Evolutionary conservation across 1,284 basidiomycete species (phyloP).

Genomic region (Rhodofomes roseus): DNA sequence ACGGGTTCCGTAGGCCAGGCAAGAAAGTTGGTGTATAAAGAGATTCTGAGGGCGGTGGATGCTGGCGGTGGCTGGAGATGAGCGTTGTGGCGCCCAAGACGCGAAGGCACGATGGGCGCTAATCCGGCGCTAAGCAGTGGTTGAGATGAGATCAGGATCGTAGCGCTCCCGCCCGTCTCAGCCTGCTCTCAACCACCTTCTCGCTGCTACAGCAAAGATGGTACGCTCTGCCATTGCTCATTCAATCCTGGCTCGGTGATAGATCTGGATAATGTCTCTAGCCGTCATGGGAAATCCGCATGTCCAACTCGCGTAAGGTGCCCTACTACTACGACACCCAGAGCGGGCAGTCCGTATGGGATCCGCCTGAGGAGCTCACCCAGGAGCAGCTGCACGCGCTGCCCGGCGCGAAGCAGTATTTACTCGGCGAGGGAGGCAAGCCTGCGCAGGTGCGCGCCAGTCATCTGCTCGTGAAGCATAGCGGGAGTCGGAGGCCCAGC

Average conservation of each 20-base stretch:
- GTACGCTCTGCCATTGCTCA: background rate
- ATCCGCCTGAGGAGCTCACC: conserved; percentile 66
- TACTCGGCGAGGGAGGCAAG: conserved; percentile 30
- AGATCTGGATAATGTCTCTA: background rate
- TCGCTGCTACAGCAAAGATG: background rate
- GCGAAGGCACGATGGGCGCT: background rate
- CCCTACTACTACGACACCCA: conserved; percentile 89
- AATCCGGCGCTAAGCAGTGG: too few relatives aligned
- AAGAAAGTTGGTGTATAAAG: background rate
- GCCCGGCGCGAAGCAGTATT: conserved; percentile 62
- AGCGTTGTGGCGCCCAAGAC: background rate
- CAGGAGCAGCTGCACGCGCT: conserved; percentile 59
- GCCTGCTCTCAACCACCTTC: background rate
- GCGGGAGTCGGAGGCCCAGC: conserved; percentile 80
- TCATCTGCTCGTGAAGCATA: conserved; percentile 94
- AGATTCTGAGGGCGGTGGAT: too few relatives aligned
- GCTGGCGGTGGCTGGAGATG: background rate
- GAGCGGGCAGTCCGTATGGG: conserved; percentile 81
- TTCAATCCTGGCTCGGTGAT: background rate
- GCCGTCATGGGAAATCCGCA: conserved; percentile 71
- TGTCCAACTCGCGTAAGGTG: conserved; percentile 75
- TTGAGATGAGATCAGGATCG: background rate
- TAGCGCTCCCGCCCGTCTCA: background rate
- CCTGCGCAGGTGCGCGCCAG: conserved; percentile 82
- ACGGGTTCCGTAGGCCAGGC: background rate